Evolutionary conservation across 202 grass and related monocot genomes (phyloP).

Genomic region (Digitaria exilis): DNA sequence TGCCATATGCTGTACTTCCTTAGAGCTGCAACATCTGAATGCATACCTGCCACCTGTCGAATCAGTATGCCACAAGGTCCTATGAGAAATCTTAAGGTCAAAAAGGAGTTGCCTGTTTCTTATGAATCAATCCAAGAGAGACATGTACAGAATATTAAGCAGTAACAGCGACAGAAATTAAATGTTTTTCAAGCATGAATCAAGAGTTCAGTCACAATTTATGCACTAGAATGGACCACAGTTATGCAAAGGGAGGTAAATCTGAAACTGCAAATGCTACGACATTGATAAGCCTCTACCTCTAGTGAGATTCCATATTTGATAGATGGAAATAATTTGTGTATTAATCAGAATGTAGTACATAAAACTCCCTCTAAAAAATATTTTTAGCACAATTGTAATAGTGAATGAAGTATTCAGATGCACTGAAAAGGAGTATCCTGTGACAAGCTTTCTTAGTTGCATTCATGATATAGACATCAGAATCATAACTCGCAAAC

Average conservation of each 20-base stretch:
- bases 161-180: not conserved
- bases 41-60: slow-evolving; percentile 78
- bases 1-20: slow-evolving; percentile 65
- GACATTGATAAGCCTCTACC: too few species aligned
- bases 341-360: not conserved
- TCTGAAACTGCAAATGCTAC: not conserved
- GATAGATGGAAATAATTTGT: not conserved
- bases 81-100: slow-evolving; percentile 13
- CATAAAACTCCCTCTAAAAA: not conserved
- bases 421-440: not conserved
- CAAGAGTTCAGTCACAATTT: not conserved
- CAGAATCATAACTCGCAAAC: not conserved
- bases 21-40: slow-evolving; percentile 62
- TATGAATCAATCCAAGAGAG: not conserved
- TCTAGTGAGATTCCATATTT: not conserved
- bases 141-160: not conserved
- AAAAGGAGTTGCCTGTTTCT: not conserved
- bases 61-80: slow-evolving; percentile 30
- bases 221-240: not conserved
- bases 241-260: not conserved
- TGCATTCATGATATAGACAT: not conserved
- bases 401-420: not conserved
- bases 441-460: not conserved
- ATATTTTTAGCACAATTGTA: not conserved
- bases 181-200: not conserved